Conservation (phyloP, 2,329 filamentous ascomycete species). For the Verticillium alfalfae region DNA sequence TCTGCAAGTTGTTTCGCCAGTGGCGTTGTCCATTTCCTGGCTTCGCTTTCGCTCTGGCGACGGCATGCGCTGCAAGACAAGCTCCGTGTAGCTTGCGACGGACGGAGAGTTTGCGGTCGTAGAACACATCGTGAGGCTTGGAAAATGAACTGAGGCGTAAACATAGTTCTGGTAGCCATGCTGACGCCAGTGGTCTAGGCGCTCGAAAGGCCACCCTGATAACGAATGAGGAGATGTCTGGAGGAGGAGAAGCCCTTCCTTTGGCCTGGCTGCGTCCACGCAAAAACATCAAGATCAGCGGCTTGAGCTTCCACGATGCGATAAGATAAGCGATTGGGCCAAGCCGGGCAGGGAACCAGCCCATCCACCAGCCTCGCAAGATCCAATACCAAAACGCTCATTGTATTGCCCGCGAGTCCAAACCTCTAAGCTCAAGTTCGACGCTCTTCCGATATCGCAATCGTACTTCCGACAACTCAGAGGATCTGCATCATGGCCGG, state of each 20-base stretch:
- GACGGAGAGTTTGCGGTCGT: background rate
- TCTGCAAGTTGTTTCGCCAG: slow-evolving; percentile 81
- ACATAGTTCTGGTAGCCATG: background rate
- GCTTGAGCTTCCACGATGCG: background rate
- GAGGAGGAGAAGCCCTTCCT: background rate
- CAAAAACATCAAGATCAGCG: background rate
- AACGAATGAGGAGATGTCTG: no score
- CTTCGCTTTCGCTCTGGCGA: slow-evolving; percentile 16
- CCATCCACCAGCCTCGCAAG: background rate
- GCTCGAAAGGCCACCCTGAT: background rate
- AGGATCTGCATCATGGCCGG: background rate
- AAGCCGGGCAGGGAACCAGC: background rate
- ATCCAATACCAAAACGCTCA: background rate
- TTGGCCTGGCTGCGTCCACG: background rate
- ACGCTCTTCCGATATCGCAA: background rate
- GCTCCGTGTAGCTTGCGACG: background rate
- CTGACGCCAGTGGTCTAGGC: background rate
- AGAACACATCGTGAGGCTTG: background rate
- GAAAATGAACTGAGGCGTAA: background rate
- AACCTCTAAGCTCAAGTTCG: background rate
- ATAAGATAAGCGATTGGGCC: background rate
- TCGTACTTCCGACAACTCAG: no score
- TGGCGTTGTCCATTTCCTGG: slow-evolving; percentile 82
- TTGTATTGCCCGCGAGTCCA: background rate
- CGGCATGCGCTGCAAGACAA: background rate